Percentiles rank a stretch among this genome's conserved stretches.
Evolutionary conservation across 768 basidiomycete genomes (phyloP).

Genomic region (Boletus rubroflammeus): DNA sequence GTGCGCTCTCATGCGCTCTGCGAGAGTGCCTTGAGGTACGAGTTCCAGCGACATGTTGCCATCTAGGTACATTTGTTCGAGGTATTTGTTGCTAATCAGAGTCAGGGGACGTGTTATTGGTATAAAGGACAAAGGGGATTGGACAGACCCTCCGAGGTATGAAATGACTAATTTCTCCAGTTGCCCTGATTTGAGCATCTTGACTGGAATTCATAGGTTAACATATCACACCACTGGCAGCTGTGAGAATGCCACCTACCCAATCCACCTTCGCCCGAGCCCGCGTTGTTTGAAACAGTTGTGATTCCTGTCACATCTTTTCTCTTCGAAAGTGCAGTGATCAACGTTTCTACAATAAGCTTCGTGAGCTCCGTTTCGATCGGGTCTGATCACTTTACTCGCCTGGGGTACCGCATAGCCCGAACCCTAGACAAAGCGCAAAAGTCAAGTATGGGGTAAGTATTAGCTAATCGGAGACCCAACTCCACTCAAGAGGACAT

Average conservation of each 20-base stretch:
- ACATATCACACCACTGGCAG: not conserved
- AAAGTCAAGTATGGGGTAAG: not conserved
- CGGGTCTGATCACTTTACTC: slow-evolving; percentile 2
- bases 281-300: slow-evolving; percentile 84
- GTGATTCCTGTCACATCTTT: slow-evolving; percentile 68
- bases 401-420: slow-evolving; percentile 84
- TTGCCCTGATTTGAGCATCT: slow-evolving; percentile 67
- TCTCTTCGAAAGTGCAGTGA: slow-evolving; percentile 68
- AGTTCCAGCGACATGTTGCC: slow-evolving; percentile 83
- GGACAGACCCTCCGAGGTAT: slow-evolving; percentile 73
- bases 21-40: slow-evolving; percentile 88
- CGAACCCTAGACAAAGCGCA: slow-evolving; percentile 59
- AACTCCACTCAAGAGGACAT: slow-evolving; percentile 78
- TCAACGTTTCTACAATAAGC: slow-evolving; percentile 60
- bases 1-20: slow-evolving; percentile 80
- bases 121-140: not conserved
- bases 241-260: slow-evolving; percentile 37
- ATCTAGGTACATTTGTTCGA: slow-evolving; percentile 72
- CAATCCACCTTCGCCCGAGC: slow-evolving; percentile 62
- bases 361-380: not conserved
- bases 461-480: slow-evolving; percentile 31
- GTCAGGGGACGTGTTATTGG: not conserved
- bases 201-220: slow-evolving; percentile 41
- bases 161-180: slow-evolving; percentile 80
- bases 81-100: slow-evolving; percentile 67